Conservation (phyloP, 768 basidiomycete genomes). For the Tremella mesenterica region DNA sequence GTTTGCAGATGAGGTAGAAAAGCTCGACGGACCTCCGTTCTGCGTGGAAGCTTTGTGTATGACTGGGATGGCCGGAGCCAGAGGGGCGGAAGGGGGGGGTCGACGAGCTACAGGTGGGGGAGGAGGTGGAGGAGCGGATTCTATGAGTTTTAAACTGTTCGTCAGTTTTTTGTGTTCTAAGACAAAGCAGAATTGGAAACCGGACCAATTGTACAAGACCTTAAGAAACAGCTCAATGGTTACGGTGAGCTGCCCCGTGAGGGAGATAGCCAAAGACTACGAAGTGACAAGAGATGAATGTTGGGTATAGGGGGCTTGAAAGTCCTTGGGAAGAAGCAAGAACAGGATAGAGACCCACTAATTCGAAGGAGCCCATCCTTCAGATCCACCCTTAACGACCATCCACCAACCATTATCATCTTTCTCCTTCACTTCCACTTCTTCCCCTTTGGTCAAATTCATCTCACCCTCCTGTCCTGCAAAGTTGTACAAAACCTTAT, state of each 20-base stretch:
- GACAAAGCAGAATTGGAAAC: too few species aligned
- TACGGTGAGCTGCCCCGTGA: too few species aligned
- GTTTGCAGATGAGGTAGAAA: slow-evolving; percentile 50
- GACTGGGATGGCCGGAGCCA: slow-evolving; percentile 47
- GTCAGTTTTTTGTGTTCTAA: too few species aligned
- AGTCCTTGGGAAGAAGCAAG: background rate
- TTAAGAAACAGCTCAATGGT: too few species aligned
- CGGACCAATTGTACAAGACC: too few species aligned
- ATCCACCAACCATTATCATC: slow-evolving; percentile 96
- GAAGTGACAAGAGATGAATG: too few species aligned
- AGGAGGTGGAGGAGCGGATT: slow-evolving; percentile 58
- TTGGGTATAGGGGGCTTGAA: background rate
- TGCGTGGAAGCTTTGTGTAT: too few species aligned
- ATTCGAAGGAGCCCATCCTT: slow-evolving; percentile 87
- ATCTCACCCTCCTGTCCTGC: slow-evolving; percentile 85
- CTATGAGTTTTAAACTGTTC: slow-evolving; percentile 58
- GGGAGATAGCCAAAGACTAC: too few species aligned
- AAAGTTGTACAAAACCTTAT: slow-evolving; percentile 86
- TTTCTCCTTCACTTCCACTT: slow-evolving; percentile 85
- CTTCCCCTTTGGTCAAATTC: slow-evolving; percentile 76
- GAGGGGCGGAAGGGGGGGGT: slow-evolving; percentile 47
- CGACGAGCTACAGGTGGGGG: slow-evolving; percentile 54
- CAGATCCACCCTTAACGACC: slow-evolving; percentile 67
- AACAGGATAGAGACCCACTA: too few species aligned
- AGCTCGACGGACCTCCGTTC: slow-evolving; percentile 41